Evolutionary conservation across 495 filamentous ascomycete species (phyloP).

Genomic region (Penicillium odoratum): DNA sequence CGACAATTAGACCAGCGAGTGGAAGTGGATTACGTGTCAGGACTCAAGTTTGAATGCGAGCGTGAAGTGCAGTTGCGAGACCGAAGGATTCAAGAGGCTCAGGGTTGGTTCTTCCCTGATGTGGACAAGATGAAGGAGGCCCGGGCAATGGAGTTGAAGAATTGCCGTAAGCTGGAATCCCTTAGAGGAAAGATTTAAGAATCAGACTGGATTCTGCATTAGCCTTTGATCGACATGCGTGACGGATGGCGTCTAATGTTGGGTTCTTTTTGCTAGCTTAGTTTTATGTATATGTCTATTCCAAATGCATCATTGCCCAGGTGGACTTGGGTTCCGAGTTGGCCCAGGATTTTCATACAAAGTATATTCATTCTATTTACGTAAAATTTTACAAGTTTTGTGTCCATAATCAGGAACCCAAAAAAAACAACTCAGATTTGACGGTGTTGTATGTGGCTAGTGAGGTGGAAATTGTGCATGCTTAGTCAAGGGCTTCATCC

Average conservation of each 20-base stretch:
- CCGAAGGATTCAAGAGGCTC: slow-evolving; percentile 72
- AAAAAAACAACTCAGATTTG: background rate
- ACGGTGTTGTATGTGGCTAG: background rate
- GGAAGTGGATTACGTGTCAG: slow-evolving; percentile 67
- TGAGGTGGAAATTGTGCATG: slow-evolving; percentile 7
- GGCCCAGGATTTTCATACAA: background rate
- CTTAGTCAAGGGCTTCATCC: slow-evolving; percentile 33
- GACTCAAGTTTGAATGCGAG: slow-evolving; percentile 69
- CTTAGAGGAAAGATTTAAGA: slow-evolving; percentile 38
- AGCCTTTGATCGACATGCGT: slow-evolving; percentile 17
- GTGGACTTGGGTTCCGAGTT: background rate
- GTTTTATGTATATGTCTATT: slow-evolving; percentile 21
- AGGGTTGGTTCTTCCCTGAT: slow-evolving; percentile 87
- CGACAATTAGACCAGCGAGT: slow-evolving; percentile 72
- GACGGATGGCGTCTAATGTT: slow-evolving; percentile 21
- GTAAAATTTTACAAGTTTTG: background rate
- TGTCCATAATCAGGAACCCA: background rate
- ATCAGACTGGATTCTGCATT: slow-evolving; percentile 10
- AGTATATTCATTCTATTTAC: background rate
- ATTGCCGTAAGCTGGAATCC: slow-evolving; percentile 53
- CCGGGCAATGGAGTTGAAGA: slow-evolving; percentile 58
- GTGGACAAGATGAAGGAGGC: slow-evolving; percentile 71
- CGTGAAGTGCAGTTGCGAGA: slow-evolving; percentile 61
- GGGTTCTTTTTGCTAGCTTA: slow-evolving; percentile 10
- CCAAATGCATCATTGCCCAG: slow-evolving; percentile 21